These are phyloP conservation scores for Dissoconium aciculare DNA, from an alignment of 2,329 filamentous ascomycete species.

Conservation along the genomic window DNA sequence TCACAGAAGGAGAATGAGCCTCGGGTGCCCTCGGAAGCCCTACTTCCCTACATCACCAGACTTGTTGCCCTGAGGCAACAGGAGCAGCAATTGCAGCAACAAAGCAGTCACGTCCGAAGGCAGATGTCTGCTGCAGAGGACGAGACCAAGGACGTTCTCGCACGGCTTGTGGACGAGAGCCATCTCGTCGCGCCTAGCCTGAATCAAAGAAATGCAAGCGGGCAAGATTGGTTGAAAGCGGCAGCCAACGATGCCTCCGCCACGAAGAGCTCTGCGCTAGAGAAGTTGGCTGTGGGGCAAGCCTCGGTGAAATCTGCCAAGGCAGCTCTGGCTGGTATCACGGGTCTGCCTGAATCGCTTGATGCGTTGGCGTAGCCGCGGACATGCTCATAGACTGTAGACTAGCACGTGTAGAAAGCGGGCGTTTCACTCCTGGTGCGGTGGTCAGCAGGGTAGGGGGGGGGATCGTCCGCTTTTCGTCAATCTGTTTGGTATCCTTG, in stretches of 20 bases:
- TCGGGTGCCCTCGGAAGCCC: constrained; percentile 2
- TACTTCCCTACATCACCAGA: constrained; percentile 16
- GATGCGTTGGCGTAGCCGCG: constrained; percentile 7
- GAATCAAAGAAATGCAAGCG: constrained; percentile 10
- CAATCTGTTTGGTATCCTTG: too few relatives aligned
- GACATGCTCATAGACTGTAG: too few relatives aligned
- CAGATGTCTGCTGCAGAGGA: constrained; percentile 15
- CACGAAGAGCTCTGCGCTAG: constrained; percentile 8
- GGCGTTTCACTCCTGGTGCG: too few relatives aligned
- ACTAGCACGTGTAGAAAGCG: too few relatives aligned
- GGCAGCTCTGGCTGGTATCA: constrained; percentile 9
- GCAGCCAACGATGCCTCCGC: constrained; percentile 10
- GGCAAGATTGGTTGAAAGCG: constrained; percentile 17
- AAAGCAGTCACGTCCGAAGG: constrained; percentile 16
- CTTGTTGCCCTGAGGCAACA: constrained; percentile 12
- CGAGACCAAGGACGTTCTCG: constrained; percentile 15
- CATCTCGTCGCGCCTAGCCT: constrained; percentile 19
- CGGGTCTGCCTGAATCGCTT: constrained; percentile 9
- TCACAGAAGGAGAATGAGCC: not conserved
- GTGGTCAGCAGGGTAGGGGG: too few relatives aligned
- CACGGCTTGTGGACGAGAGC: constrained; percentile 22
- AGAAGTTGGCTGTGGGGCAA: constrained; percentile 12
- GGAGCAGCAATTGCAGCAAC: constrained; percentile 16
- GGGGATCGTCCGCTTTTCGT: too few relatives aligned
- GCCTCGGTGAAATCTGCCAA: constrained; percentile 9